Evolutionary conservation across 2,329 filamentous ascomycete genomes (phyloP).

Genomic region (Sordariomycetes sp.): DNA sequence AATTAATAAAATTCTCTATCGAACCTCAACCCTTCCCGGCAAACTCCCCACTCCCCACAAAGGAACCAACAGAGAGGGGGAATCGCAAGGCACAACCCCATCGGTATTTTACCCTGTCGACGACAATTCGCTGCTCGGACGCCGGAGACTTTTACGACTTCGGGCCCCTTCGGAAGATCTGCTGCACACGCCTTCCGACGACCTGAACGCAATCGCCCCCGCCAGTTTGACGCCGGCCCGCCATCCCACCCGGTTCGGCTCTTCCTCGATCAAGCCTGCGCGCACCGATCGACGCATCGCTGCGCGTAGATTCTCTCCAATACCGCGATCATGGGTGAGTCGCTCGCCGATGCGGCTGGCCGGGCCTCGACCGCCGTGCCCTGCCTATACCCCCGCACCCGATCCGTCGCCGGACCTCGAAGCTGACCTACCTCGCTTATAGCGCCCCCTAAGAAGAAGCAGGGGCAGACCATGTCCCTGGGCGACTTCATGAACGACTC

Average conservation of each 20-base stretch:
- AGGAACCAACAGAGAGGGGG: neutral
- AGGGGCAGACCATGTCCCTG: conserved; percentile 94
- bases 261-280: neutral
- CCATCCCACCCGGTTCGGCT: neutral
- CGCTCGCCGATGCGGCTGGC: conserved; percentile 4
- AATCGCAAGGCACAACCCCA: neutral
- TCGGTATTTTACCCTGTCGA: neutral
- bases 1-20: conserved; percentile 3
- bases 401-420: neutral
- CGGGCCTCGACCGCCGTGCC: conserved; percentile 1
- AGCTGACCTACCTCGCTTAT: conserved; percentile 7
- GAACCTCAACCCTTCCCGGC: conserved; percentile 4
- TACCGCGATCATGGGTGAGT: conserved; percentile 54
- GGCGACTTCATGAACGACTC: conserved; percentile 90
- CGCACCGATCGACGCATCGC: conserved; percentile 15
- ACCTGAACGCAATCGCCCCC: neutral
- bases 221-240: neutral
- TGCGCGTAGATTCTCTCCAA: conserved; percentile 32
- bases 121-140: neutral
- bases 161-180: neutral
- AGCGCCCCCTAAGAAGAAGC: conserved; percentile 82
- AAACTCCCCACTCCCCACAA: conserved; percentile 1
- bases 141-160: neutral
- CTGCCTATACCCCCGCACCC: conserved; percentile 7
- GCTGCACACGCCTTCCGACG: neutral